Base-by-base conservation (phyloP, 2,329 filamentous ascomycete species). In the Magnaporthiopsis rhizophila region DNA sequence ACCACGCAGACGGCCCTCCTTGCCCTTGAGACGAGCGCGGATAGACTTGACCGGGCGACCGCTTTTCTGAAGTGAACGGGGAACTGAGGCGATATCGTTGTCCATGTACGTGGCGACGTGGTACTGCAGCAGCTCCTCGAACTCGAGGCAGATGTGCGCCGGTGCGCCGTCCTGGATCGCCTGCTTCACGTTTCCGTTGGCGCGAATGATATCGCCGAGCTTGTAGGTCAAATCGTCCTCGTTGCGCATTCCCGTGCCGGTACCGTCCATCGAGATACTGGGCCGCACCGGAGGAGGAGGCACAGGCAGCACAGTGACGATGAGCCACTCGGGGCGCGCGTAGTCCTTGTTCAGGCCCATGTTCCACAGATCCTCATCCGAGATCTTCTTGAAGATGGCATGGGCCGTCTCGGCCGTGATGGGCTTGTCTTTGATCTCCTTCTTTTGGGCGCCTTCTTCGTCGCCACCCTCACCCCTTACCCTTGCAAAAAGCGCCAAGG, bases 191-290 rank as follows among this genome's bases (percentile, higher is more conserved):
- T 97, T 97, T 70, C 90, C 89, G 79, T 99, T 99, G 71, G 95
- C 94, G 69, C 95, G 92, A 71, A 99, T 95, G 72, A 99, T 97
- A 77, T 99, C 95, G 72, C 93, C 93, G 38, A 99, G 83, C 79
- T 99, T 99, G 85, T 97, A 99, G 0, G 95, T 99, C 84, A 99
- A 85, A 82, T 99, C 96, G 76, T 99, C 95, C 78, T 99, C 95
- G 74, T 95, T 95, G 68, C 95, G 90, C 81, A 94, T 88, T 68
- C 95, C 95, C 69, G 91, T 91, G 63, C 91, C 90, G 58, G 92
- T 96, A 63, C 95, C 93, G 73, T 98, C 96, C 80, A 98, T 94
- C 28, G 94, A 96, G 71, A 99, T 96, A 83, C 92, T 97, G 6
- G 95, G 95, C 64, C 95, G 90, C 53, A 99, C 96, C 3, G 95